Conservation (phyloP, 208 protist species). For the Crithidia sp. region DNA sequence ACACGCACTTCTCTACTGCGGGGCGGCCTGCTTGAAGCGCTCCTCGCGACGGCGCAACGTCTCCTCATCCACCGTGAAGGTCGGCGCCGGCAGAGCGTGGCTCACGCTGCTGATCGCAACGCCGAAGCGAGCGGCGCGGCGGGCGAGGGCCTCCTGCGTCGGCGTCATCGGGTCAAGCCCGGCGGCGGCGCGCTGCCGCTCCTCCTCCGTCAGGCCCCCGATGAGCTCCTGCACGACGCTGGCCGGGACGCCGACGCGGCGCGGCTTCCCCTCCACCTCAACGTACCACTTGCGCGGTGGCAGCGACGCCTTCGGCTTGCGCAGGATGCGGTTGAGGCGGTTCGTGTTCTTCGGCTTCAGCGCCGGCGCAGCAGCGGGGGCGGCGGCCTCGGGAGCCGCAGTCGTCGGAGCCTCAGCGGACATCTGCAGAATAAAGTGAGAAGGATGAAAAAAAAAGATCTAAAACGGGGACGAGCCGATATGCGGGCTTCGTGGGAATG, state of each 20-base stretch:
- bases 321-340: conserved; percentile 84
- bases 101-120: conserved; percentile 30
- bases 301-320: conserved; percentile 75
- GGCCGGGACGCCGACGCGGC: conserved; percentile 43
- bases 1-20: neutral
- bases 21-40: conserved; percentile 52
- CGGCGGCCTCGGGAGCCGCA: conserved; percentile 2
- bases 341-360: conserved; percentile 80
- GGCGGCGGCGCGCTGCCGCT: conserved; percentile 55
- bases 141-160: conserved; percentile 66
- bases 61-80: conserved; percentile 59
- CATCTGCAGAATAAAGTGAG: neutral
- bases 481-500: too few species aligned
- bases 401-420: conserved; percentile 21
- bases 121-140: conserved; percentile 81
- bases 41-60: conserved; percentile 63
- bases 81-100: conserved; percentile 28
- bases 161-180: conserved; percentile 61
- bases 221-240: conserved; percentile 47
- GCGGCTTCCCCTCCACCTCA: conserved; percentile 13
- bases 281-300: conserved; percentile 61
- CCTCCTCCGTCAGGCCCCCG: conserved; percentile 55
- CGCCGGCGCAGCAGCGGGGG: conserved; percentile 17
- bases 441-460: too few species aligned
- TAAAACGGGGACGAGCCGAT: too few species aligned